These are phyloP conservation scores for Kazachstania sp. DNA, from an alignment of 1,139 yeast species.

Conservation along the genomic window DNA sequence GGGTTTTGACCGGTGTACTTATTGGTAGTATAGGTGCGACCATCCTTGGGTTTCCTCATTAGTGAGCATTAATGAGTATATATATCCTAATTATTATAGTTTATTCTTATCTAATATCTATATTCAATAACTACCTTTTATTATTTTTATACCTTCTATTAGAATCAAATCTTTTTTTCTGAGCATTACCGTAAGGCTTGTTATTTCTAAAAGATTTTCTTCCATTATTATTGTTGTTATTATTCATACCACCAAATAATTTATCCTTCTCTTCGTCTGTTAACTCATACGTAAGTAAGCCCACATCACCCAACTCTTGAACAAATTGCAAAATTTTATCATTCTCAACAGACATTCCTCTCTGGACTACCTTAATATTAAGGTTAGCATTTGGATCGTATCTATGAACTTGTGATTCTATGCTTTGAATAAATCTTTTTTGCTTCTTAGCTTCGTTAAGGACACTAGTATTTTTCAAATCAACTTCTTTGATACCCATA, in stretches of 20 bases:
- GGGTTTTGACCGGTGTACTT: slow-evolving; percentile 3
- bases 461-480: slow-evolving; percentile 15
- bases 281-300: slow-evolving; percentile 24
- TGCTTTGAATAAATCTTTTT: slow-evolving; percentile 28
- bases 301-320: slow-evolving; percentile 28
- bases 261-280: slow-evolving; percentile 27
- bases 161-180: neutral
- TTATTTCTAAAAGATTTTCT: slow-evolving; percentile 3
- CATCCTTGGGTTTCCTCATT: neutral
- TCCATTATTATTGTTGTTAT: slow-evolving; percentile 2
- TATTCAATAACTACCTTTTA: neutral
- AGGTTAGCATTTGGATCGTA: slow-evolving; percentile 24
- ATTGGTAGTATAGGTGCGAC: slow-evolving; percentile 4
- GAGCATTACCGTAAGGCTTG: neutral
- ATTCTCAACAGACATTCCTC: slow-evolving; percentile 29
- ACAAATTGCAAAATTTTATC: slow-evolving; percentile 25
- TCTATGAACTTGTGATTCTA: slow-evolving; percentile 28
- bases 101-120: no score
- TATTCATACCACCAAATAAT: slow-evolving; percentile 20
- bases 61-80: neutral
- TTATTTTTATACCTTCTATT: slow-evolving; percentile 3
- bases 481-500: slow-evolving; percentile 26
- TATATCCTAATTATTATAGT: no score
- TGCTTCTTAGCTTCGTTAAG: slow-evolving; percentile 26
- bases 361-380: slow-evolving; percentile 25